Percentiles rank a stretch among this genome's conserved stretches.
These are phyloP conservation scores for Lenwebbia sp. DNA, from an alignment of 345 rosid species.

Conservation along the genomic window DNA sequence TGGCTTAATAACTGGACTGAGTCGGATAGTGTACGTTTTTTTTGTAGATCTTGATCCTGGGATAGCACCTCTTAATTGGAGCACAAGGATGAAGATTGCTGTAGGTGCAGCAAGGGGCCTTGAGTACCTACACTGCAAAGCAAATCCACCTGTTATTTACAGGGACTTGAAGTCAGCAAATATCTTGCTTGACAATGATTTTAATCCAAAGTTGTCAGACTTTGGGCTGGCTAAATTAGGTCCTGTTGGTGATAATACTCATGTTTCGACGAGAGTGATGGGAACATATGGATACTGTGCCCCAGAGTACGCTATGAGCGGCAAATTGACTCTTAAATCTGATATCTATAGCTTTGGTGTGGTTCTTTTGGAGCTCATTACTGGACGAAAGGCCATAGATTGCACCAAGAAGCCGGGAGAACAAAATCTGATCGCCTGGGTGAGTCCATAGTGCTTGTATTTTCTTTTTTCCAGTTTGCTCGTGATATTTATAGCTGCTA, in stretches of 20 bases:
- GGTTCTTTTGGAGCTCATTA: slow-evolving; percentile 80
- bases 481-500: not conserved
- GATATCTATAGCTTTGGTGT: slow-evolving; percentile 99
- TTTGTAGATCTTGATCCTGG: slow-evolving; percentile 44
- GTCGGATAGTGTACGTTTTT: not conserved
- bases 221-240: slow-evolving; percentile 95
- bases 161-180: slow-evolving; percentile 94
- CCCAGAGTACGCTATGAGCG: slow-evolving; percentile 97
- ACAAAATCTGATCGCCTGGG: slow-evolving; percentile 86
- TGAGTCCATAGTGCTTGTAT: slow-evolving; percentile 18
- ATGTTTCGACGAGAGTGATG: slow-evolving; percentile 96
- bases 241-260: slow-evolving; percentile 95
- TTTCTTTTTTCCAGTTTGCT: not conserved
- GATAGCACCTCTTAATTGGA: slow-evolving; percentile 60
- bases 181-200: slow-evolving; percentile 67
- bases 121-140: slow-evolving; percentile 88
- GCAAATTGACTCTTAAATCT: slow-evolving; percentile 83
- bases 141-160: slow-evolving; percentile 86
- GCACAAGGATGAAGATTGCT: slow-evolving; percentile 76
- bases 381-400: slow-evolving; percentile 86
- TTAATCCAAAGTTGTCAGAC: slow-evolving; percentile 79
- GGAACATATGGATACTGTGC: slow-evolving; percentile 99
- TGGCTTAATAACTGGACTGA: not conserved
- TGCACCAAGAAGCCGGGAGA: slow-evolving; percentile 45
- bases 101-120: slow-evolving; percentile 84